Conservation (phyloP, 2,329 filamentous ascomycete genomes). For the Aspergillus texensis region DNA sequence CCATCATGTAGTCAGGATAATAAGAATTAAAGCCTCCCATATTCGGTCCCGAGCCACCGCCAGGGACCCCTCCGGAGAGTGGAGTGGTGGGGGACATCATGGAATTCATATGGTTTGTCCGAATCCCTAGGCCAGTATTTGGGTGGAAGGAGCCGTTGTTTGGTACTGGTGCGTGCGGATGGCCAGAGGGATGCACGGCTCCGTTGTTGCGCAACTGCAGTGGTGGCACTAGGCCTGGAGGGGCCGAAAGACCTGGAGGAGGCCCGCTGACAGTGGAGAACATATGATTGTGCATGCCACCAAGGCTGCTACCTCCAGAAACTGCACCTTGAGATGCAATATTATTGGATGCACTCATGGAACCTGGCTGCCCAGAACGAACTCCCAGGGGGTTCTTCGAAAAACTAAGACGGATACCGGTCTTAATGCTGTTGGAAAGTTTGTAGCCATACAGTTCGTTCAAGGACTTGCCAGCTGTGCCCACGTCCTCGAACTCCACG, state of each 20-base stretch:
- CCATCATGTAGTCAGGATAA: constrained; percentile 54
- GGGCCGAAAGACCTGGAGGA: constrained; percentile 77
- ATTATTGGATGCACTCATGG: constrained; percentile 53
- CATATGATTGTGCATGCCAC: constrained; percentile 59
- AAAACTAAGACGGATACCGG: constrained; percentile 92
- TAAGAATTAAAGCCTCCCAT: constrained; percentile 40
- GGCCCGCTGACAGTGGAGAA: constrained; percentile 74
- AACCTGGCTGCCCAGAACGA: constrained; percentile 70
- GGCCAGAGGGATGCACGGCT: constrained; percentile 34
- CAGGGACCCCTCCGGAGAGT: constrained; percentile 31
- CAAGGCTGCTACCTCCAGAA: constrained; percentile 59
- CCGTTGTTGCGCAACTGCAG: constrained; percentile 37
- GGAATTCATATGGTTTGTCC: constrained; percentile 35
- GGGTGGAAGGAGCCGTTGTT: constrained; percentile 37
- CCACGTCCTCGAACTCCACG: constrained; percentile 94
- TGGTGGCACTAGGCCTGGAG: constrained; percentile 66
- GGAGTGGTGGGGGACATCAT: constrained; percentile 35
- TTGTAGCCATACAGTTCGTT: constrained; percentile 85
- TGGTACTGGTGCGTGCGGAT: constrained; percentile 31
- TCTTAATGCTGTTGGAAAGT: constrained; percentile 89
- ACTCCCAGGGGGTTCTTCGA: constrained; percentile 97
- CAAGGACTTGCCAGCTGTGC: constrained; percentile 87
- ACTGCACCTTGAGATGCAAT: constrained; percentile 56
- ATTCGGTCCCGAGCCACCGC: constrained; percentile 32
- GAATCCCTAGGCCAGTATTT: constrained; percentile 43